These are phyloP conservation scores for Cladosporium sp. DNA, from an alignment of 2,329 filamentous ascomycete species.

Conservation along the genomic window DNA sequence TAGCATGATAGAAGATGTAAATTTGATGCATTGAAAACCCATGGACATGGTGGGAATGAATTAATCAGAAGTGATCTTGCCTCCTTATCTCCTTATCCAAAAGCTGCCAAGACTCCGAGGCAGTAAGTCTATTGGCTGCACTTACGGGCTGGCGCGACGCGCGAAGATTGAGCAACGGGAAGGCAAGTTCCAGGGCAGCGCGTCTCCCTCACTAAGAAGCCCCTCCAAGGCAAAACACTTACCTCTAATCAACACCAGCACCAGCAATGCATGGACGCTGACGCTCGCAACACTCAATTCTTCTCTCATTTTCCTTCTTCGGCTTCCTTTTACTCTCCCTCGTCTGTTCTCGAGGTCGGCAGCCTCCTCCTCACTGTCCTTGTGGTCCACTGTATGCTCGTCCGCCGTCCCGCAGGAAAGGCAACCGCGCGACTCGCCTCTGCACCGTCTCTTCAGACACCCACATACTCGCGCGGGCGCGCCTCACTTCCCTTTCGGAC, in stretches of 20 bases:
- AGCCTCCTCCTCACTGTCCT: constrained; percentile 7
- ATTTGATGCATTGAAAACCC: neutral
- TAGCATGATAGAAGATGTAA: neutral
- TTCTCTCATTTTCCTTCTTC: neutral
- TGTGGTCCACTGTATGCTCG: constrained; percentile 17
- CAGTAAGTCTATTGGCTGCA: neutral
- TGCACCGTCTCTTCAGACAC: neutral
- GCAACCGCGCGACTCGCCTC: constrained; percentile 17
- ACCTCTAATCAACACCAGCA: neutral
- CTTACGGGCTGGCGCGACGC: neutral
- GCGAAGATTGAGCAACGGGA: neutral
- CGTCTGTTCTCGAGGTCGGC: neutral
- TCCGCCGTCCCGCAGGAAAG: constrained; percentile 15
- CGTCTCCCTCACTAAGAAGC: neutral
- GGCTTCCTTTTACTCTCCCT: neutral
- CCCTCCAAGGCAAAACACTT: neutral
- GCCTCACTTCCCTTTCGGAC: constrained; percentile 6
- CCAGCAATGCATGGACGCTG: constrained; percentile 8
- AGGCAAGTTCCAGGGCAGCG: neutral
- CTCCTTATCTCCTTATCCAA: neutral
- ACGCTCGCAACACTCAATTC: neutral
- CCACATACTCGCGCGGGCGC: constrained; percentile 13
- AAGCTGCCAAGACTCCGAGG: neutral
- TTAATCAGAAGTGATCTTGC: neutral
- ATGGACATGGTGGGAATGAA: neutral